These are phyloP conservation scores for Trichocladium uniseriatum DNA, from an alignment of 495 filamentous ascomycete genomes.

Conservation along the genomic window DNA sequence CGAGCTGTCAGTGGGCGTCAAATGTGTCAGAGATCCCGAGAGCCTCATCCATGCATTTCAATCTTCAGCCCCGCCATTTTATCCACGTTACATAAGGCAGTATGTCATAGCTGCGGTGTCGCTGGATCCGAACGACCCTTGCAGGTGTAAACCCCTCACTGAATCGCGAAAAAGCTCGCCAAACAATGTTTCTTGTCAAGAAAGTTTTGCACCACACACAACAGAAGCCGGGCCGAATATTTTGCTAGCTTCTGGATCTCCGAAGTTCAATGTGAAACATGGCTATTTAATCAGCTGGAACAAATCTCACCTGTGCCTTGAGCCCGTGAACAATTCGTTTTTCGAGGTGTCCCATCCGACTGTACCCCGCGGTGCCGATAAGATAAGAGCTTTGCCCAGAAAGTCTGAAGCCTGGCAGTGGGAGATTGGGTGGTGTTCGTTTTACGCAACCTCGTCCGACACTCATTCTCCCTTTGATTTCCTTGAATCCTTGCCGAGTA, in stretches of 20 bases:
- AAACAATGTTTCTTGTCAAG: too few species aligned
- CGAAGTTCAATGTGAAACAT: too few species aligned
- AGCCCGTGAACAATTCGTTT: too few species aligned
- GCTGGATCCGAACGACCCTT: background rate
- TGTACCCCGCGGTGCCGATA: constrained; percentile 24
- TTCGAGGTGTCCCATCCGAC: too few species aligned
- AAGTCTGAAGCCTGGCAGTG: background rate
- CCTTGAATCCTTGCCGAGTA: background rate
- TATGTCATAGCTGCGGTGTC: constrained; percentile 6
- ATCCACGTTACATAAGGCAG: constrained; percentile 3
- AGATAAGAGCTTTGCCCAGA: constrained; percentile 25
- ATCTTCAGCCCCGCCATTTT: background rate
- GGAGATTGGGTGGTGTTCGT: background rate
- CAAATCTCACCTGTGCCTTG: too few species aligned
- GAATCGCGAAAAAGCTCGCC: too few species aligned
- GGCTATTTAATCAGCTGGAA: too few species aligned
- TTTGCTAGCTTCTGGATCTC: too few species aligned
- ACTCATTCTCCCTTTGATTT: background rate
- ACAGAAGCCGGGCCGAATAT: too few species aligned
- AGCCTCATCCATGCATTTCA: background rate
- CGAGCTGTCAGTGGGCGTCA: too few species aligned
- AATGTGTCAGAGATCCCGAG: background rate
- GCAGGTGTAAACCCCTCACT: constrained; percentile 5
- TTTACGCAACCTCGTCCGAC: constrained; percentile 1
- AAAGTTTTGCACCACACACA: too few species aligned